Conservation (phyloP, 2,329 filamentous ascomycete species). For the Sporothrix brunneoviolacea region DNA sequence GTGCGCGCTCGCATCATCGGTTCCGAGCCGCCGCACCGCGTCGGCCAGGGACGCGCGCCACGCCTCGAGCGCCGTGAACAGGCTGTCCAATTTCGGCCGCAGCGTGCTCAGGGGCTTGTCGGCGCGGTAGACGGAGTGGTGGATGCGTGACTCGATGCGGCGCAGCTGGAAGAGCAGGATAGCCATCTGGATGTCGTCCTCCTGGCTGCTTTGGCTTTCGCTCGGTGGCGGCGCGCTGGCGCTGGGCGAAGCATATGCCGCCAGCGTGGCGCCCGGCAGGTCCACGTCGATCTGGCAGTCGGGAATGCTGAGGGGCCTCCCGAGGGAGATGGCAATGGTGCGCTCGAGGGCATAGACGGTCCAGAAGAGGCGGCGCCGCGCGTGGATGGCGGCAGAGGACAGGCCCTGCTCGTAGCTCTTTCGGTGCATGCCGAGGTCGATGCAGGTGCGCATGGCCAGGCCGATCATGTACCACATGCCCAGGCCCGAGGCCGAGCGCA, state of each 20-base stretch:
- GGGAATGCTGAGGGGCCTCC: slow-evolving; percentile 42
- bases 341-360: slow-evolving; percentile 44
- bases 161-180: slow-evolving; percentile 40
- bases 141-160: slow-evolving; percentile 41
- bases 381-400: slow-evolving; percentile 20
- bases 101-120: slow-evolving; percentile 38
- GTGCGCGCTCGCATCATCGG: slow-evolving; percentile 22
- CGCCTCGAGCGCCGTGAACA: slow-evolving; percentile 38
- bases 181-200: slow-evolving; percentile 33
- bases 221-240: slow-evolving; percentile 8
- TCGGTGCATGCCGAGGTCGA: slow-evolving; percentile 43
- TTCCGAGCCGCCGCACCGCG: neutral
- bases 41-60: slow-evolving; percentile 26
- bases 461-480: slow-evolving; percentile 50
- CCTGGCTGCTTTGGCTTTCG: neutral
- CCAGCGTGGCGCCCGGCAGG: slow-evolving; percentile 26
- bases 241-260: slow-evolving; percentile 25
- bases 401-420: slow-evolving; percentile 6
- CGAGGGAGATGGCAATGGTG: slow-evolving; percentile 43
- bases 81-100: slow-evolving; percentile 39
- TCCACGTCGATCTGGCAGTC: slow-evolving; percentile 45
- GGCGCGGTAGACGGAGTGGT: slow-evolving; percentile 45
- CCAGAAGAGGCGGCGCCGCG: slow-evolving; percentile 44
- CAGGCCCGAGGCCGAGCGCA: slow-evolving; percentile 42
- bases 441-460: slow-evolving; percentile 45